phyloP scores from a whole-genome alignment of 176 grass and related monocot species.

The Guadua angustifolia region DNA sequence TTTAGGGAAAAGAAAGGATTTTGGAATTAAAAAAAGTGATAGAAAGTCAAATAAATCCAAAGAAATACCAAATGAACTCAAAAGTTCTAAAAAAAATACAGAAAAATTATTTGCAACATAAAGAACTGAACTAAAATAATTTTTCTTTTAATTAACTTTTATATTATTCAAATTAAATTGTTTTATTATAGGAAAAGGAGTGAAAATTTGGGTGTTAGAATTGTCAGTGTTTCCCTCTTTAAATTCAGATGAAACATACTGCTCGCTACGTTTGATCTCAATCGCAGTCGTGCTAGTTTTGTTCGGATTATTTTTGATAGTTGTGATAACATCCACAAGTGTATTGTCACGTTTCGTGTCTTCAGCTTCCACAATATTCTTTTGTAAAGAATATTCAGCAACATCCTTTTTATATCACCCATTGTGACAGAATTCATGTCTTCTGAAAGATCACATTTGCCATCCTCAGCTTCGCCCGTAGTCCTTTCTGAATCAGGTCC shows the following conservation, averaged over 20 bases:
- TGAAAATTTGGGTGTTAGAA: too few relatives aligned
- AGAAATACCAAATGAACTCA: too few relatives aligned
- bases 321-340: not conserved
- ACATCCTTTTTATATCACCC: conserved; percentile 24
- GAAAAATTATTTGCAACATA: too few relatives aligned
- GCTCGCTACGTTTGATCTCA: conserved; percentile 18
- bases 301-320: not conserved
- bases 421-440: not conserved
- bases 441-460: not conserved
- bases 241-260: not conserved
- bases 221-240: conserved; percentile 14
- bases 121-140: too few relatives aligned
- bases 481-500: conserved; percentile 34
- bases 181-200: too few relatives aligned
- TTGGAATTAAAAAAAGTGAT: too few relatives aligned
- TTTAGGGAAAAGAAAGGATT: too few relatives aligned
- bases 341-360: conserved; percentile 20
- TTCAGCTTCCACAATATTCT: conserved; percentile 1
- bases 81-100: too few relatives aligned
- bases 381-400: conserved; percentile 4
- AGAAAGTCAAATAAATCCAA: too few relatives aligned
- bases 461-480: not conserved
- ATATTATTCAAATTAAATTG: too few relatives aligned
- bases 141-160: too few relatives aligned
- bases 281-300: not conserved